Percentiles rank a stretch among this genome's conserved stretches.
Conservation (phyloP, 2,329 filamentous ascomycete species). For the Trichoderma cornu-damae region DNA sequence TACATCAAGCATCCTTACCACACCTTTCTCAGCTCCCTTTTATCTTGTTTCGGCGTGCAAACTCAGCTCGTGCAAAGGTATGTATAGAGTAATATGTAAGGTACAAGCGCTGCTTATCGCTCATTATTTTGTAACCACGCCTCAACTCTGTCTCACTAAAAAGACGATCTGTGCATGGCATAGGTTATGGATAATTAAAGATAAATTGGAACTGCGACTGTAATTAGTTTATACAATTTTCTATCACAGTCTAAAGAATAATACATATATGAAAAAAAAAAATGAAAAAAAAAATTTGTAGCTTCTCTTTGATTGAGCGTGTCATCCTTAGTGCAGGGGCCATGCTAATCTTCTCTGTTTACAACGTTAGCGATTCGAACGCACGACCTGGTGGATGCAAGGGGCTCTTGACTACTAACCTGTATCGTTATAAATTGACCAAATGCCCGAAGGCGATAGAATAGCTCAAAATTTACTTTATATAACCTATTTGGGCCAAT, state of each 20-base stretch:
- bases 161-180: too few relatives aligned
- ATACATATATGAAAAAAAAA: conserved; percentile 5
- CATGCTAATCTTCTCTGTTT: conserved; percentile 66
- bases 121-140: too few relatives aligned
- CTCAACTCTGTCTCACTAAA: too few relatives aligned
- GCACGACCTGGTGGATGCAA: not conserved
- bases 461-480: not conserved
- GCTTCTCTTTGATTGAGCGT: conserved; percentile 78
- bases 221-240: too few relatives aligned
- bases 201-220: too few relatives aligned
- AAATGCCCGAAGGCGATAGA: conserved; percentile 19
- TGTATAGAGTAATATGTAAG: not conserved
- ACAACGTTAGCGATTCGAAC: conserved; percentile 19
- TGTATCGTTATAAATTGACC: conserved; percentile 22
- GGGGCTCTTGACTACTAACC: not conserved
- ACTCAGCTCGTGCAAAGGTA: not conserved
- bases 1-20: too few relatives aligned
- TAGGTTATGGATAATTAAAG: too few relatives aligned
- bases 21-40: not conserved
- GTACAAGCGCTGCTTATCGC: not conserved
- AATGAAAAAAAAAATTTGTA: conserved; percentile 30
- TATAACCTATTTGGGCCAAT: too few relatives aligned
- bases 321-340: conserved; percentile 90
- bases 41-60: not conserved
- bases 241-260: not conserved